Base-by-base conservation (phyloP, 352 stramenopile genomes). In the Thalassiosira delicatula region DNA sequence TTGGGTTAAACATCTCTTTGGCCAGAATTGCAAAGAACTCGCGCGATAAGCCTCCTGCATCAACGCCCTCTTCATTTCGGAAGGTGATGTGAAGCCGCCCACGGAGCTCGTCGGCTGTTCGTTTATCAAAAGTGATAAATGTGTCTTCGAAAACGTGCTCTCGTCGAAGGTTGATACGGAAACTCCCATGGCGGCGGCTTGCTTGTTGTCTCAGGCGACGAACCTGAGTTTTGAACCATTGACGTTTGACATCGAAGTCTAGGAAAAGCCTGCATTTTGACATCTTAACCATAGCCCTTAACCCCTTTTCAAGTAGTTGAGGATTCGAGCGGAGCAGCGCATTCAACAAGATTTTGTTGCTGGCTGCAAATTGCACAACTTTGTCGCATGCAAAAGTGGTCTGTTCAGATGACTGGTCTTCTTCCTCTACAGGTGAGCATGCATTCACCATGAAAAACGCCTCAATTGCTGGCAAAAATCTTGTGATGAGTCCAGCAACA, bases 1-100 rank as follows among this genome's bases (percentile, higher is more conserved):
- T 99, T 57, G 97, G 97, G 88, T 99, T 99, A 91, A 99, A 99
- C 80, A 99, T 99, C 87, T 99, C 97, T 77, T 98, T 98, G 2
- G 97, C 96, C 32, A 99, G 87, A 86, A 99, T 99, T 77, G 96
- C 96, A 88, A 99, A 96, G 91, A 98, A 99, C 92, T 99, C 98
- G 54, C 97, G 92, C 33, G 97, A 98, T 12, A 99, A 92, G 25
- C 98, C 98, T 72, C 98, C 98, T 0, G 98, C 98, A 86, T 99
- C 98, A 86, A 99, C 98, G 27, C 97, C 98, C 86, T 99, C 96
- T 91, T 99, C 97, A 42, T 96, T 94, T 0, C 92, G 95, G 82
- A 99, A 99, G 8, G 96, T 98, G 66, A 99, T 98, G 79, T 99
- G 96, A 37, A 99, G 87, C 66, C 98, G 95, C 14, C 97, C 96